Base-by-base conservation (phyloP, 768 basidiomycete species). In the Scleroderma bovista region DNA sequence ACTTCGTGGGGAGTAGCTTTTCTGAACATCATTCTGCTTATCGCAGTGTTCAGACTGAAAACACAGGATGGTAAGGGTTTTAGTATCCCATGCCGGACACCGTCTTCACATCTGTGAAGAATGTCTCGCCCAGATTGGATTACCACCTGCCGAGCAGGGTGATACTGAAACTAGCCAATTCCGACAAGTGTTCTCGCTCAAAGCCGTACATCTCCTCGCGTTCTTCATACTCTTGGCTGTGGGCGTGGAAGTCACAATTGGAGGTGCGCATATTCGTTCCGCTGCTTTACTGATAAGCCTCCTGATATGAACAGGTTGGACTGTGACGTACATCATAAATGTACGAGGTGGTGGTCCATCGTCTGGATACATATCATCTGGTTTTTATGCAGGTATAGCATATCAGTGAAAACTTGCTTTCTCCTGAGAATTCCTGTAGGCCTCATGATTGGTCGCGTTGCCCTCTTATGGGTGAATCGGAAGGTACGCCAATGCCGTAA, bases 171-270 rank as follows among this genome's bases (percentile, higher is more conserved):
- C 51, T 9, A 72, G 62, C 58, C 71, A 69, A 12, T 69, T 78
- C 60, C 68, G 69, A 19, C 77, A 84, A 53, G 81, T 86, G 48
- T 56, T 86, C 44, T 50, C 60, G 2, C 69, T 73, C 42, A 77
- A 71, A 50, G 72, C 73, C 0, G 82, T 86, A 1, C 83, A 86
- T 53, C 64, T 80, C 16, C 67, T 87, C 5, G 82, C 85, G 0
- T 66, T 81, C 54, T 87, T 83, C 57, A 73, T 77, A 46, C 69
- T 85, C 10, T 74, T 85, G 1, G 86, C 86, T 56, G 82, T 86
- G 20, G 85, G 85, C 10, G 76, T 83, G 2, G 85, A 86, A 56
- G 83, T 86, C 33, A 70, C 70, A 8, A 34, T 74, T 10, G 72
- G 72, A 52, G 72, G 73, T 72, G 51, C 38, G 55, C 52, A n/a